Base-by-base conservation (phyloP, 75 land plant genomes). In the Sequoiadendron giganteum region DNA sequence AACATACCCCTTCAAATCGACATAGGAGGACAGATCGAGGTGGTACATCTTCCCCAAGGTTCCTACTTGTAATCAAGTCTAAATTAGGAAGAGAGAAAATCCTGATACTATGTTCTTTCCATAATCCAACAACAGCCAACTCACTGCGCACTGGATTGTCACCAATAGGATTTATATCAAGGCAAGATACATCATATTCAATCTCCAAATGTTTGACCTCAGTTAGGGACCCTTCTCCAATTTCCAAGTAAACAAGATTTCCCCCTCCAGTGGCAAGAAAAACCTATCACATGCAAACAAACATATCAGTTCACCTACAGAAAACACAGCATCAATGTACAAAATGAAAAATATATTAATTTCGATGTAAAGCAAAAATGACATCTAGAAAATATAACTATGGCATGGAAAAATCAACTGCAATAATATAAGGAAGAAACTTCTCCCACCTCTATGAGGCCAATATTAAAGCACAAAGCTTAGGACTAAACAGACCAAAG, bases 21-120 rank as follows among this genome's bases (percentile, higher is more conserved):
- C 99, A 98, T 21, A 98, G 86, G 76, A 98, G 99, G 49, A 98
- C 99, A 56, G 99, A 98, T 38, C 99, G 99, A 86, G 99, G 99
- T 21, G 97, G 97, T 18, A 98, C 96, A 79, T 98, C 98, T 90
- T 99, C 99, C 82, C 99, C 99, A 84, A 98, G 85, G 85, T 87
- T 90, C 84, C 96, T 94, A 87, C 93, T 97, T 58, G 96, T 96
- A 39, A 96, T 89, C 30, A 95, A 93, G 55, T 95, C 93, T 70
- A 98, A 92, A 82, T 94, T 92, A 49, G 99, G 99, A 84, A 98
- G 94, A 3, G 99, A 95, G 88, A 93, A 98, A 87, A 98, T 90
- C 86, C 97, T 89, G 21, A 97, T 99, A 89, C 96, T 98, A 39
- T 96, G 95, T 86, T 98, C 99, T 48, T 96, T 97, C 99, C 99